Evolutionary conservation across 257 asterid genomes (phyloP), one percentile per base, ranked within the genome.

Genomic region (Cruciata laevipes): DNA sequence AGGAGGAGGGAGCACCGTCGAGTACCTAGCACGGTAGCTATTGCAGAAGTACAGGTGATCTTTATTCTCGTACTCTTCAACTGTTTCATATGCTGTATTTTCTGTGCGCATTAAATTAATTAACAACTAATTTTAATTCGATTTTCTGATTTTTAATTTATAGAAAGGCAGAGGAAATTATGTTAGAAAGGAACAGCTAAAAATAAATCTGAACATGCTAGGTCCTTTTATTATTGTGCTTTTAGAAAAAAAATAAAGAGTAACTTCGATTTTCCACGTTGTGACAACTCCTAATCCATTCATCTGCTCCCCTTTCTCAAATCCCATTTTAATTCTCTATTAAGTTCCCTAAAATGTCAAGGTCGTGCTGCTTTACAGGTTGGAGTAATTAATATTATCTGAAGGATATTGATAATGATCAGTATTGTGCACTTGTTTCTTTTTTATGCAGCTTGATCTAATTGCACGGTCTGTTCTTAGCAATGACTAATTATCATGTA

Each of bases 11-110:
- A 94, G 82, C 99, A 94, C 71, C 97, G 99, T 17, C 97, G 99
- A 63, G 99, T 94, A 76, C 97, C 99, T 55, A 94, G 99, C 79
- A 94, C 99, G 20, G 89, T 94, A 71, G 99, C 99, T 78, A 88
- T 94, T 17, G 99, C 86, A 83, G 97, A 93, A 86, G 99, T 90
- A 70, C 90, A 93, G 99, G 99, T 93, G 76, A 63, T 68, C 66
- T 42, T 65, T 58, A 44, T 35, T 57, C 59, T 61, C 21, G 23
- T 24, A 27, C 62, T 75, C 55, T 37, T 21, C 5, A 4, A 23
- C 18, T 23, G 5, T 69, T 20, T 59, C 3, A 30, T 16, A 52
- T 18, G 5, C 4, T 17, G 13, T 10, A 57, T 58, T 30, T 38
- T 17, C 67, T 37, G 23, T 55, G 61, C 14, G 21, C 17, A 7